Base-by-base conservation (phyloP, 352 stramenopile species). In the Phytophthora pluvialis region DNA sequence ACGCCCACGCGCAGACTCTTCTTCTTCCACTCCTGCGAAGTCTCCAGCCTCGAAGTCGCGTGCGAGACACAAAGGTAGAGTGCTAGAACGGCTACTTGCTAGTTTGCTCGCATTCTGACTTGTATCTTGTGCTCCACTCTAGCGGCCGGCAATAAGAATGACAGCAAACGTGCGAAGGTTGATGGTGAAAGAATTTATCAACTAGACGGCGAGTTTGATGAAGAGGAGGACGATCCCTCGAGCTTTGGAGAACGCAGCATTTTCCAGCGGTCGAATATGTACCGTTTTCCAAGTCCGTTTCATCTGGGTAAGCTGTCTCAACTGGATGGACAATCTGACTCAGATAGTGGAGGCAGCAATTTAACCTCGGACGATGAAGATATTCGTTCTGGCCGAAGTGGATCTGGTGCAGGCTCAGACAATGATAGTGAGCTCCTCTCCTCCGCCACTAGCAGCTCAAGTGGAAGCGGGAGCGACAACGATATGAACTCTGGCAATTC, bases 301-400 rank as follows among this genome's bases (percentile, higher is more conserved):
- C 67, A 50, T 40, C 38, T 47, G 25, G 72, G 49, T 36, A 65
- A 61, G 5, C 28, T 67, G 12, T 48, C 60, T 21, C 85, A 91
- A 64, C 40, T 82, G 12, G 82, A 91, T 55, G 84, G 81, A 10
- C 71, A 82, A 5, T 93, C 78, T 12, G 73, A 81, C 33, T 90
- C 79, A 18, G 73, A 86, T 42, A 86, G 73, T 53, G 82, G 67
- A 45, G 74, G 72, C n/a, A 82, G 74, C 53, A 65, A 71, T 38
- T 57, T 85, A 18, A 73, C 68, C 9, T 88, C 82, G 3, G 82
- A 87, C 29, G 62, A 86, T 53, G 61, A 88, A 72, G 67, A 88
- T 45, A 68, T 71, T 50, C 51, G 81, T 58, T 84, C 70, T 13
- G 60, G 61, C 35, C 57, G 46, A 46, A 83, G 62, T 61, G 65